Conservation (phyloP, 176 grass and related monocot genomes). For the Phoenix roebelenii region DNA sequence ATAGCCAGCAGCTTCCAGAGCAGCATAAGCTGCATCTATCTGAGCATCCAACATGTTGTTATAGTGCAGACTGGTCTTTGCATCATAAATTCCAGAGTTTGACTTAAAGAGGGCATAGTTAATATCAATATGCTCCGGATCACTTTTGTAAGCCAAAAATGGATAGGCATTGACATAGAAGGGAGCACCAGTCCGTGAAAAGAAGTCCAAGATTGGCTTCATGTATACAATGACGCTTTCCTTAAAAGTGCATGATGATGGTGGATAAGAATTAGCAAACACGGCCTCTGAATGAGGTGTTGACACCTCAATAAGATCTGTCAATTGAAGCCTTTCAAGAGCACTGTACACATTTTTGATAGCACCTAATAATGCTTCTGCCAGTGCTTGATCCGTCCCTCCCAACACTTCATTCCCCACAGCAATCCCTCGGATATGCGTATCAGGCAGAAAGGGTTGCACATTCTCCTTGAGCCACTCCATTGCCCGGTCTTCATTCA, state of each 20-base stretch:
- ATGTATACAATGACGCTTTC: conserved; percentile 64
- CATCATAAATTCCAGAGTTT: conserved; percentile 66
- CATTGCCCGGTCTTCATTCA: conserved; percentile 41
- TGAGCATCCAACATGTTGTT: conserved; percentile 99
- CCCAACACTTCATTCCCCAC: conserved; percentile 96
- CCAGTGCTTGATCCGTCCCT: conserved; percentile 44
- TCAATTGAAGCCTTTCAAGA: conserved; percentile 56
- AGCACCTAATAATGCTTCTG: conserved; percentile 58
- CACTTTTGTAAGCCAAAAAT: conserved; percentile 86
- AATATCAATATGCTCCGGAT: conserved; percentile 71
- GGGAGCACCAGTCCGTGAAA: conserved; percentile 37
- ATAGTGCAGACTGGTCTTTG: conserved; percentile 75
- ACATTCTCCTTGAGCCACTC: conserved; percentile 92
- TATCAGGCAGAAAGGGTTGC: conserved; percentile 61
- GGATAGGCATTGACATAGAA: conserved; percentile 95
- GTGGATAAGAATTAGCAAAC: conserved; percentile 83
- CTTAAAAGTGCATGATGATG: conserved; percentile 78
- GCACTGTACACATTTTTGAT: conserved; percentile 73
- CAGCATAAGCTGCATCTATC: conserved; percentile 92
- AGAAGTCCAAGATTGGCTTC: conserved; percentile 81
- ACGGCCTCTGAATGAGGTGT: conserved; percentile 79
- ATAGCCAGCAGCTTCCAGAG: conserved; percentile 71
- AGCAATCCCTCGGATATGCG: conserved; percentile 57
- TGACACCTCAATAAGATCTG: conserved; percentile 51
- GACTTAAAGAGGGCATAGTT: conserved; percentile 92